Conservation (phyloP, 2,329 filamentous ascomycete genomes). For the Cytospora paraplurivora region DNA sequence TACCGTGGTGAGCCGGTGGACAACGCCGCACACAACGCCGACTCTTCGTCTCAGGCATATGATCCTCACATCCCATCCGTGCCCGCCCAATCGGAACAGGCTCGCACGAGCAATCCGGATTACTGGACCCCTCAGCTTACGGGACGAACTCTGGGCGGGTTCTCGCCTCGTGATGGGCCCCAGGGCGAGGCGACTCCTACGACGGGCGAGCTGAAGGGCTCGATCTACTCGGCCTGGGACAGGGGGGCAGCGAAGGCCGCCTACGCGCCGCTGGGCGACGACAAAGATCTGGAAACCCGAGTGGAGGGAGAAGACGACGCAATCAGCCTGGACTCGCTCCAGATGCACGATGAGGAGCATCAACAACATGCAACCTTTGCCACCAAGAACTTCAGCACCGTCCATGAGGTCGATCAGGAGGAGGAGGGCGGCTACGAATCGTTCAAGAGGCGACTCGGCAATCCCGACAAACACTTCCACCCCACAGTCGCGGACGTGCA, state of each 20-base stretch:
- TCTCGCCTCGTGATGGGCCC: neutral
- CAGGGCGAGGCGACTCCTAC: neutral
- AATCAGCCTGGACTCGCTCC: slow-evolving; percentile 27
- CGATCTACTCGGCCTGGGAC: slow-evolving; percentile 27
- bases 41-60: slow-evolving; percentile 13
- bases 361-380: neutral
- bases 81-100: neutral
- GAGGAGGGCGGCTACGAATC: slow-evolving; percentile 13
- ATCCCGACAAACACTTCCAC: neutral
- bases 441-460: slow-evolving; percentile 5
- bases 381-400: neutral
- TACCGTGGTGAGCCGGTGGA: slow-evolving; percentile 19
- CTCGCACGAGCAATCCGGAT: neutral
- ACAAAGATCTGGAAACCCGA: neutral
- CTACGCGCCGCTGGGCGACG: slow-evolving; percentile 5
- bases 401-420: neutral
- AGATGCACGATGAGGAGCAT: slow-evolving; percentile 21
- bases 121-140: slow-evolving; percentile 9
- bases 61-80: slow-evolving; percentile 1
- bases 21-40: slow-evolving; percentile 18
- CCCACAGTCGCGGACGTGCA: slow-evolving; percentile 16
- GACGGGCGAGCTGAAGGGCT: slow-evolving; percentile 10
- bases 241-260: slow-evolving; percentile 14
- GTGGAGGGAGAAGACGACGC: slow-evolving; percentile 9
- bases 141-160: neutral